These are phyloP conservation scores for Eucalyptus curtisii DNA, from an alignment of 345 rosid species.

Conservation along the genomic window DNA sequence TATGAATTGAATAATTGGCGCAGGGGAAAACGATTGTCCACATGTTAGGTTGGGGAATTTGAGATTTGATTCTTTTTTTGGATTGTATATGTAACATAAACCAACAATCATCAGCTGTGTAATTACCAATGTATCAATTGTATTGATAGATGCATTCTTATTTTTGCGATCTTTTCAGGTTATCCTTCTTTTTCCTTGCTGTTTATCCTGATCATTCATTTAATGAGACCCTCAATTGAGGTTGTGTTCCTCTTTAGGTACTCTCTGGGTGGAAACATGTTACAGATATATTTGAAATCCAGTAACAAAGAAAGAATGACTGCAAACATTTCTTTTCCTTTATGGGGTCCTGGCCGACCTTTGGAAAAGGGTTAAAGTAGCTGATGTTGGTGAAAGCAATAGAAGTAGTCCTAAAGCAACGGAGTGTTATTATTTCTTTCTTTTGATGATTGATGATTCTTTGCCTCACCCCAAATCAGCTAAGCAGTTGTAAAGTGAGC, in stretches of 20 bases:
- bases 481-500: constrained; percentile 3
- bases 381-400: not conserved
- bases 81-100: not conserved
- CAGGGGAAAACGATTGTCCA: not conserved
- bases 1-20: not conserved
- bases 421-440: not conserved
- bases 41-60: not conserved
- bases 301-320: not conserved
- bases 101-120: not conserved
- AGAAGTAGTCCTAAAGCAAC: not conserved
- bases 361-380: not conserved
- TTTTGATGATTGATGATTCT: not conserved
- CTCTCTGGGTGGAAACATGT: not conserved
- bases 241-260: not conserved
- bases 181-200: not conserved
- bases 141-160: not conserved
- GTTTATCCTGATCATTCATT: not conserved
- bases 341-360: not conserved
- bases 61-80: not conserved
- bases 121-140: not conserved
- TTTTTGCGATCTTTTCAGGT: not conserved
- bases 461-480: not conserved
- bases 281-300: not conserved
- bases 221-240: not conserved
- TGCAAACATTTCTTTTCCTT: not conserved